Conservation (phyloP, 2,329 filamentous ascomycete genomes). For the Apiospora hydei region DNA sequence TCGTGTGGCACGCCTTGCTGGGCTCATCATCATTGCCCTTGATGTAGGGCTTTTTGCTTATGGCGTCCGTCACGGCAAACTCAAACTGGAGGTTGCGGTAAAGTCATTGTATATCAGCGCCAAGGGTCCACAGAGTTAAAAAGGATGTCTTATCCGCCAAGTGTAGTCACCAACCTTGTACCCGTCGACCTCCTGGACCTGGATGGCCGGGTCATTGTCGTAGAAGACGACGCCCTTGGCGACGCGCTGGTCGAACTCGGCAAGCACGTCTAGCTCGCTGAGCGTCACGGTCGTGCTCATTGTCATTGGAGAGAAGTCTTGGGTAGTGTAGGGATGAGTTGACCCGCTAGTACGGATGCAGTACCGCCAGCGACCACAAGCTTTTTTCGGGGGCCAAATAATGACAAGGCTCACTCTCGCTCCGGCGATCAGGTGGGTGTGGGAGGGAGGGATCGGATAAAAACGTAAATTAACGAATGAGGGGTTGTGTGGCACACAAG, state of each 20-base stretch:
- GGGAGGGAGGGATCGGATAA: constrained; percentile 17
- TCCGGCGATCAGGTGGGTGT: constrained; percentile 1
- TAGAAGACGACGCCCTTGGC: constrained; percentile 34
- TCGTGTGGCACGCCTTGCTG: not conserved
- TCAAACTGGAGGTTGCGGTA: constrained; percentile 28
- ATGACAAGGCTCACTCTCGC: not conserved
- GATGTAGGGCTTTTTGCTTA: constrained; percentile 30
- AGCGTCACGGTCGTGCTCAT: constrained; percentile 25
- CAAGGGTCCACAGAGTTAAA: not conserved
- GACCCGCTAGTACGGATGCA: constrained; percentile 20
- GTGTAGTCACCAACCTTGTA: constrained; percentile 25
- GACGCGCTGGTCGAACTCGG: constrained; percentile 35
- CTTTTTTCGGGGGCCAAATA: not conserved
- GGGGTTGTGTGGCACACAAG: not conserved
- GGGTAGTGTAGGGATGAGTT: not conserved
- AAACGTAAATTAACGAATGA: constrained; percentile 6
- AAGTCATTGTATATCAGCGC: not conserved
- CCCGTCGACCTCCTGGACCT: constrained; percentile 22
- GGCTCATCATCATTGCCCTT: constrained; percentile 32
- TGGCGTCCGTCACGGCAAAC: constrained; percentile 28
- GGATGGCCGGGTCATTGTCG: constrained; percentile 31
- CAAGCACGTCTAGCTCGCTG: constrained; percentile 31
- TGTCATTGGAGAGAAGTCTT: constrained; percentile 3
- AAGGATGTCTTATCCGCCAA: not conserved
- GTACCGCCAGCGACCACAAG: not conserved